These are phyloP conservation scores for Trametes punicea DNA, from an alignment of 768 basidiomycete genomes.

Conservation along the genomic window DNA sequence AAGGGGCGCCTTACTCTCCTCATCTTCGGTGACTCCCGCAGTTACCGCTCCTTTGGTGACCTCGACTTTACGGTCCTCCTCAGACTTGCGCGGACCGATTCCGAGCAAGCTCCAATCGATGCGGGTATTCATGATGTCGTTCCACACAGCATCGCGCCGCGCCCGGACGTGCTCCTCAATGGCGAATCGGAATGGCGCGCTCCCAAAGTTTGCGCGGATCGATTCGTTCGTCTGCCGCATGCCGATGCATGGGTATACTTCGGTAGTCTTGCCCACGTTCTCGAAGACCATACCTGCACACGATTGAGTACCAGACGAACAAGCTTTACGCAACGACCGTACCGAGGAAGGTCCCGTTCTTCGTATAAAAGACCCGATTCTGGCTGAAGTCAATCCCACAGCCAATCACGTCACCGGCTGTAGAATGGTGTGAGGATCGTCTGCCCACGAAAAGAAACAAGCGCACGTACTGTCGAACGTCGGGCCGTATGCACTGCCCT, in stretches of 20 bases:
- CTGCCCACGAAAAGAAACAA: background rate
- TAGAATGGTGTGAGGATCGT: constrained; percentile 16
- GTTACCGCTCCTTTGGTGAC: background rate
- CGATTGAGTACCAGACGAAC: background rate
- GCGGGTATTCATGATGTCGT: constrained; percentile 55
- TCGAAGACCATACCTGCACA: constrained; percentile 64
- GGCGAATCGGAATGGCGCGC: constrained; percentile 82
- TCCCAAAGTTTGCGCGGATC: constrained; percentile 85
- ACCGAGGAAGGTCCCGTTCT: constrained; percentile 78
- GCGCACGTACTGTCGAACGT: constrained; percentile 69
- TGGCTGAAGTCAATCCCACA: constrained; percentile 90
- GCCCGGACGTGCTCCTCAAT: constrained; percentile 84
- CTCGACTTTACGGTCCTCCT: constrained; percentile 4
- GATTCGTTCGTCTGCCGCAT: constrained; percentile 77
- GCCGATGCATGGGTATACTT: constrained; percentile 83
- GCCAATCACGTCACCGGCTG: constrained; percentile 86
- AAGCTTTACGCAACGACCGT: constrained; percentile 2
- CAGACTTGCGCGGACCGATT: constrained; percentile 22
- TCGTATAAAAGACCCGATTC: constrained; percentile 83
- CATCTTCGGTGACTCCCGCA: constrained; percentile 25
- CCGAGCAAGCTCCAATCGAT: constrained; percentile 42
- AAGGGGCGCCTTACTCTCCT: constrained; percentile 57
- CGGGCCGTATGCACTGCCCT: constrained; percentile 70
- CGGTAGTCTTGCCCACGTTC: constrained; percentile 53
- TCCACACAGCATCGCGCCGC: constrained; percentile 64